Base-by-base conservation (phyloP, 2,329 filamentous ascomycete genomes). In the Ophiostoma sp. region DNA sequence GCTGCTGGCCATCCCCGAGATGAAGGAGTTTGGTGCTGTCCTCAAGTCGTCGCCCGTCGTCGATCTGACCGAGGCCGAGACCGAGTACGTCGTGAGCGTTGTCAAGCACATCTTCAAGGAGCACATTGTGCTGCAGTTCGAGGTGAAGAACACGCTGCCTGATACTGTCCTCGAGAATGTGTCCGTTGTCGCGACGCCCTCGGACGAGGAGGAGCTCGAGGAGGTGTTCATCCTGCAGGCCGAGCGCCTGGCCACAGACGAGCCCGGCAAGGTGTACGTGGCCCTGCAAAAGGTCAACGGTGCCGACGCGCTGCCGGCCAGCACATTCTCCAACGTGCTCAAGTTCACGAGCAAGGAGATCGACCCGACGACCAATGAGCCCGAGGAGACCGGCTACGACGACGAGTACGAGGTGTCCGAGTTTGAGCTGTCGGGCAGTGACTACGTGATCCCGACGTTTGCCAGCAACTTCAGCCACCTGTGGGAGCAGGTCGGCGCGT, bases 281-380 rank as follows among this genome's bases (percentile, higher is more conserved):
- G 93, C 93, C 2, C 97, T 99, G 83, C 91, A 90, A 80, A 95
- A 96, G 78, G 80, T 87, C 41, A 86, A 84, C 69, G 93, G 91
- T 68, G 91, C 92, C 74, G 84, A 82, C 60, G 85, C 89, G n/a
- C 89, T 96, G 77, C 88, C 93, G 4, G 83, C 90, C 36, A 88
- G 89, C 66, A 90, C 87, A 58, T 96, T 99, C 79, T 92, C 91
- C 73, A 99, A 98, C 79, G 82, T 92, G 52, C 89, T 99, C 76
- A 97, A 95, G 80, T 99, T 99, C 78, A 97, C 93, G 18, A 95
- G 90, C 82, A 98, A 97, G 81, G 95, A 99, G 80, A 95, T 99
- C 73, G 95, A 99, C 75, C 95, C 95, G 5, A 90, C 90, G 40
- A 97, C 92, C n/a, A 87, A 88, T 72, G 93, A 97, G 79, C 91